Percentiles rank a stretch among this genome's conserved stretches.
Evolutionary conservation across 768 basidiomycete species (phyloP).

Genomic region (Serpula lacrymans): DNA sequence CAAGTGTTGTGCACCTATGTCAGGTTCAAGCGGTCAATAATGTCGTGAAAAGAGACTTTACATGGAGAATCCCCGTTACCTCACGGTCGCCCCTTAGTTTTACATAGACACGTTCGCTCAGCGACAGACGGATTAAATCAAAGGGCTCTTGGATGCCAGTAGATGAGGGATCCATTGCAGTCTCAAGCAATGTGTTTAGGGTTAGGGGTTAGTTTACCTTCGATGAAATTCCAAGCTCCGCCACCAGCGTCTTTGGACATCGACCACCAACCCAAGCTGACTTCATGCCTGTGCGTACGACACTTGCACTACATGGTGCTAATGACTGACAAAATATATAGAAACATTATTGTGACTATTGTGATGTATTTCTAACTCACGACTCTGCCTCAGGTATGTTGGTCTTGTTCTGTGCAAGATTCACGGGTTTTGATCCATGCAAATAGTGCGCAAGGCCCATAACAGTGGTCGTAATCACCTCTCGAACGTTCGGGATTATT

Average conservation of each 20-base stretch:
- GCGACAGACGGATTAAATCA: conserved; percentile 92
- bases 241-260: conserved; percentile 11
- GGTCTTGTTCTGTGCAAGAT: background rate
- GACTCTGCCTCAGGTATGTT: conserved; percentile 84
- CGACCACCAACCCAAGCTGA: conserved; percentile 20
- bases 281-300: conserved; percentile 67
- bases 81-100: conserved; percentile 95
- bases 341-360: conserved; percentile 96
- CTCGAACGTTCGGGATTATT: conserved; percentile 95
- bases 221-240: conserved; percentile 25
- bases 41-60: conserved; percentile 36
- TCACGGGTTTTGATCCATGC: conserved; percentile 9
- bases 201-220: conserved; percentile 22
- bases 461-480: conserved; percentile 97
- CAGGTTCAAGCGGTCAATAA: conserved; percentile 6
- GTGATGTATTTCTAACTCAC: conserved; percentile 92
- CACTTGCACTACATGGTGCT: conserved; percentile 1
- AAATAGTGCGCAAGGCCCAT: conserved; percentile 91
- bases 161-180: conserved; percentile 64
- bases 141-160: conserved; percentile 92
- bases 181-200: conserved; percentile 2
- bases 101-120: conserved; percentile 97
- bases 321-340: conserved; percentile 25
- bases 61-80: conserved; percentile 88
- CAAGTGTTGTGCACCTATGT: too few relatives aligned